Evolutionary conservation across 305 asterid species (phyloP).

Genomic region (Fraxinus floribunda): DNA sequence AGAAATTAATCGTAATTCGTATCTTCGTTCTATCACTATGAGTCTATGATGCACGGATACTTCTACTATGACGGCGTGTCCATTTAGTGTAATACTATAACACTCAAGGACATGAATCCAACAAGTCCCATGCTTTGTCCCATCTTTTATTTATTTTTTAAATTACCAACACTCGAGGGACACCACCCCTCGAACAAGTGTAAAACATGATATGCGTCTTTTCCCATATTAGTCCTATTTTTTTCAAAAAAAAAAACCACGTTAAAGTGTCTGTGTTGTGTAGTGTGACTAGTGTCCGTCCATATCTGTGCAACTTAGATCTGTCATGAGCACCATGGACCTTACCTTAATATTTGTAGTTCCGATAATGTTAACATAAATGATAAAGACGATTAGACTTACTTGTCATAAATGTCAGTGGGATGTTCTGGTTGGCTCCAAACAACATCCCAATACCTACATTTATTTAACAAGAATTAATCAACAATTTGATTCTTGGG

Average conservation of each 20-base stretch:
- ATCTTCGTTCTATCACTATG: background rate
- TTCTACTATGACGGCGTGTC: too few species aligned
- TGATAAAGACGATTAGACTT: slow-evolving; percentile 17
- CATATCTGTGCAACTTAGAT: too few species aligned
- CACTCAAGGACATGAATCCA: background rate
- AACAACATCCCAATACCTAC: slow-evolving; percentile 82
- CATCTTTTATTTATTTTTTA: too few species aligned
- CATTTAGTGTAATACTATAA: background rate
- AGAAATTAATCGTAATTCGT: background rate
- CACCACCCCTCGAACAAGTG: background rate
- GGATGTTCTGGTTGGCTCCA: slow-evolving; percentile 49
- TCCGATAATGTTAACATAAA: background rate
- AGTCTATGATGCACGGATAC: background rate
- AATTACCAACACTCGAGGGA: background rate
- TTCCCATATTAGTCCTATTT: too few species aligned
- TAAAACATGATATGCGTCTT: background rate
- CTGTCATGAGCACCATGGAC: background rate
- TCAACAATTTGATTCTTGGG: background rate
- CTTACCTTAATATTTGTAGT: too few species aligned
- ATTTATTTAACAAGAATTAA: background rate
- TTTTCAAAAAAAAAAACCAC: too few species aligned
- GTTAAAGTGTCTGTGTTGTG: too few species aligned
- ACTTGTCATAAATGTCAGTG: slow-evolving; percentile 51
- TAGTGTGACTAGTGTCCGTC: too few species aligned
- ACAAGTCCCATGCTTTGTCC: background rate